These are phyloP conservation scores for Globisporangium radiosum DNA, from an alignment of 352 stramenopile genomes.

Conservation along the genomic window DNA sequence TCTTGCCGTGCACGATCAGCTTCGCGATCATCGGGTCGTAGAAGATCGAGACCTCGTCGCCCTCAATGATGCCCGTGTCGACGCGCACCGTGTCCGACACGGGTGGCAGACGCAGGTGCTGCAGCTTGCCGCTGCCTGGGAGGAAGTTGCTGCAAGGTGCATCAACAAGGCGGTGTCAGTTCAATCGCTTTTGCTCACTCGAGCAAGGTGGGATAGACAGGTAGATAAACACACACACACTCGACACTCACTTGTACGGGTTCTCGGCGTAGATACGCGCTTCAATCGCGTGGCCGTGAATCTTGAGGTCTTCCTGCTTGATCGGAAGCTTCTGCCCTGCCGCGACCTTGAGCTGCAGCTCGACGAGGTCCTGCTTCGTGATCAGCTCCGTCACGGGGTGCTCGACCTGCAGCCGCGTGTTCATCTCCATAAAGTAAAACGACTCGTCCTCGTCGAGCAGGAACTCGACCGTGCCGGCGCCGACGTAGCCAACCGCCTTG, in stretches of 20 bases:
- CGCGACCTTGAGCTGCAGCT: slow-evolving; percentile 93
- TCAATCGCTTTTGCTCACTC: too few relatives aligned
- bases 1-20: slow-evolving; percentile 88
- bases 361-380: slow-evolving; percentile 85
- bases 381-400: slow-evolving; percentile 91
- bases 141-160: slow-evolving; percentile 72
- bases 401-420: slow-evolving; percentile 94
- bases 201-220: too few relatives aligned
- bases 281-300: slow-evolving; percentile 89
- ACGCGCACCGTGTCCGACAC: slow-evolving; percentile 74
- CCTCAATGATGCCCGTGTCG: slow-evolving; percentile 86
- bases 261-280: slow-evolving; percentile 94
- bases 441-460: slow-evolving; percentile 86
- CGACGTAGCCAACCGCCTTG: slow-evolving; percentile 89
- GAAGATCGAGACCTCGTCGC: slow-evolving; percentile 89
- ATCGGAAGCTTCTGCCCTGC: slow-evolving; percentile 88
- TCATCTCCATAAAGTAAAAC: slow-evolving; percentile 97
- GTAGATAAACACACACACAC: too few relatives aligned
- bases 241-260: slow-evolving; percentile 69
- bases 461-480: slow-evolving; percentile 93
- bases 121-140: slow-evolving; percentile 83
- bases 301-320: slow-evolving; percentile 81
- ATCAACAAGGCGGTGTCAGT: too few relatives aligned
- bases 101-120: slow-evolving; percentile 73
- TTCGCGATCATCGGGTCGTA: slow-evolving; percentile 95